Evolutionary conservation across 805 yeast genomes (phyloP), one percentile per base, ranked within the genome.

Genomic region (Candida arabinofermentans): DNA sequence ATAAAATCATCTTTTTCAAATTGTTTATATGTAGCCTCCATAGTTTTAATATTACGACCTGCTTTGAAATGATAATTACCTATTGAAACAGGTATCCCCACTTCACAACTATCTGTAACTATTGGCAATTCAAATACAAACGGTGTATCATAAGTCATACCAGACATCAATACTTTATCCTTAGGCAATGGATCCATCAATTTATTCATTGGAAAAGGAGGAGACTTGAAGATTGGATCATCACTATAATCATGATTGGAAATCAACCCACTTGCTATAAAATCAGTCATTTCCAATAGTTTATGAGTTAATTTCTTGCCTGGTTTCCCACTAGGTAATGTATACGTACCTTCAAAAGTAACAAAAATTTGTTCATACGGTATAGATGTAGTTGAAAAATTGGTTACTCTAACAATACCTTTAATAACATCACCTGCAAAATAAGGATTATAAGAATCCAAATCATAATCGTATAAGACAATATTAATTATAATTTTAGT

Each of bases 321-420:
- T 19, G 39, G 27, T 18, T 50, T 40, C 3, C 38, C 39, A 27
- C 24, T 33, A 21, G 43, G 42, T 27, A 65, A 55, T 41, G 54
- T 56, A 38, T 62, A 57, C 24, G 54, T 57, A 1, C 76, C 75
- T 51, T 72, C 76, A 31, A 72, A 68, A 17, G 71, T 58, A 22
- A 71, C 62, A 48, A 67, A 70, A 39, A 71, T 62, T 70, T 66
- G 66, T 34, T 69, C 72, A 44, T 69, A 71, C 3, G 63, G 62
- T 27, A 71, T 59, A 1, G 62, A 54, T 2, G 12, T 19, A 5
- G 23, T 23, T 7, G 48, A 38, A 24, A 42, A 37, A 39, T 51
- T 51, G 27, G 44, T 36, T 13, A 51, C 43, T 13, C 39, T 31
- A n/a, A 49, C 50, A 13, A 34, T 34, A 12, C 55, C 55, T 5